Conservation (phyloP, 306 rosid species). For the Erythrophleum fordii region DNA sequence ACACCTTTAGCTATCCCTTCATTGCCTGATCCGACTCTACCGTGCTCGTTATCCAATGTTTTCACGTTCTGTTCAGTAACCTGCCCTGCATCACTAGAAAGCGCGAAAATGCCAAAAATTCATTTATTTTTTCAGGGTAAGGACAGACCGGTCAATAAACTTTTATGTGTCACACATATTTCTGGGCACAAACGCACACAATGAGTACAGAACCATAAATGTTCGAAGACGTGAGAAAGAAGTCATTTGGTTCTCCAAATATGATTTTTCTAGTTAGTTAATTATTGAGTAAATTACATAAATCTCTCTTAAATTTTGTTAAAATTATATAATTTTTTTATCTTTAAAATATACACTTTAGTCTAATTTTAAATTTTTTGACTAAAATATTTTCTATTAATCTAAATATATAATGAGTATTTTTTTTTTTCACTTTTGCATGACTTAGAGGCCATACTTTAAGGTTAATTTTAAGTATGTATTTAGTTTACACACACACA, state of each 20-base stretch:
- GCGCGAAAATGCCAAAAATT: slow-evolving; percentile 7
- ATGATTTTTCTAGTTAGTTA: slow-evolving; percentile 29
- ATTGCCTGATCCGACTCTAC: slow-evolving; percentile 25
- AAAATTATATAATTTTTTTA: too few relatives aligned
- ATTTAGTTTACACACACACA: too few relatives aligned
- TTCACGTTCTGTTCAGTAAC: slow-evolving; percentile 34
- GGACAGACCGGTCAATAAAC: not conserved
- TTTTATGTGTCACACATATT: not conserved
- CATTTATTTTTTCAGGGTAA: slow-evolving; percentile 6
- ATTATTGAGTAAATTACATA: too few relatives aligned
- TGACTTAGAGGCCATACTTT: too few relatives aligned
- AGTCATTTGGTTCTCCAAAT: not conserved
- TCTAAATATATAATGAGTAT: too few relatives aligned
- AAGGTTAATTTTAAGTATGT: too few relatives aligned
- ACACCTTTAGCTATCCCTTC: slow-evolving; percentile 34
- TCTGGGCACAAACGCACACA: not conserved
- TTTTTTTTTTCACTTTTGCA: too few relatives aligned
- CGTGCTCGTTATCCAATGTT: slow-evolving; percentile 28
- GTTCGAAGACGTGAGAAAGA: not conserved
- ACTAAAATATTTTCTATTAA: too few relatives aligned
- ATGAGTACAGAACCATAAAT: not conserved
- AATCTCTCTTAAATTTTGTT: too few relatives aligned
- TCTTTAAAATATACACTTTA: too few relatives aligned
- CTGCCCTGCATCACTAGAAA: slow-evolving; percentile 48
- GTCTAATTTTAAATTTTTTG: too few relatives aligned